Evolutionary conservation across 2,329 filamentous ascomycete species (phyloP).

Genomic region (Cercospora sp.): DNA sequence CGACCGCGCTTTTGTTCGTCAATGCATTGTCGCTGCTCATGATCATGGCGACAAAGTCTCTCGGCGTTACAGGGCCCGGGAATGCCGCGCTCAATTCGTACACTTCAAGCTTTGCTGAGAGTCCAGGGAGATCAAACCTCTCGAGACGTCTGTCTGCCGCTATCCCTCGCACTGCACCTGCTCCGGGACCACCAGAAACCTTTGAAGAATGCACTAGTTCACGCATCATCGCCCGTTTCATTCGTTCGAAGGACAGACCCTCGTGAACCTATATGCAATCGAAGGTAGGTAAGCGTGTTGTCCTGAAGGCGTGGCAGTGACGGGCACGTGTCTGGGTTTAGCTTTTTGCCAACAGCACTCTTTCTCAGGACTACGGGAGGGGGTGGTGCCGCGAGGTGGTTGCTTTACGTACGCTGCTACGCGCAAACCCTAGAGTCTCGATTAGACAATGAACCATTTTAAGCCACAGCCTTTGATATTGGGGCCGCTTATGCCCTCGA

Average conservation of each 20-base stretch:
- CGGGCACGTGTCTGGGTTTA: neutral
- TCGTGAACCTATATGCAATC: slow-evolving; percentile 54
- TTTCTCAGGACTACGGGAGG: neutral
- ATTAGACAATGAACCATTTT: neutral
- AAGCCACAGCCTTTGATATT: neutral
- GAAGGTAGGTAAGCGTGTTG: neutral
- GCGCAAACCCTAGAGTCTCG: slow-evolving; percentile 65
- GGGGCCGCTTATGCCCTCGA: neutral
- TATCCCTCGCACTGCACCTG: slow-evolving; percentile 78
- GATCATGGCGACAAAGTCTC: slow-evolving; percentile 83
- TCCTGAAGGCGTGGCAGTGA: neutral
- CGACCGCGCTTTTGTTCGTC: slow-evolving; percentile 45
- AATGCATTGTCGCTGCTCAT: slow-evolving; percentile 63
- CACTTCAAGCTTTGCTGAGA: slow-evolving; percentile 65
- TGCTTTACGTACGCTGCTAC: slow-evolving; percentile 62
- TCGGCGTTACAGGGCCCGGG: slow-evolving; percentile 79
- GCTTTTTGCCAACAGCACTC: neutral
- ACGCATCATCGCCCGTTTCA: slow-evolving; percentile 71
- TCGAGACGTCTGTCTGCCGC: slow-evolving; percentile 77
- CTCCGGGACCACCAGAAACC: slow-evolving; percentile 67
- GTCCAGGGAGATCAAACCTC: slow-evolving; percentile 57
- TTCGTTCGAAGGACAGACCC: slow-evolving; percentile 72
- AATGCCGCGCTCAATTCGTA: slow-evolving; percentile 88
- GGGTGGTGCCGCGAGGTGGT: neutral
- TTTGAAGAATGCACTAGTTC: slow-evolving; percentile 81